Evolutionary conservation across 169 alveolate species (phyloP).

Genomic region (Prorocentrum cordatum): DNA sequence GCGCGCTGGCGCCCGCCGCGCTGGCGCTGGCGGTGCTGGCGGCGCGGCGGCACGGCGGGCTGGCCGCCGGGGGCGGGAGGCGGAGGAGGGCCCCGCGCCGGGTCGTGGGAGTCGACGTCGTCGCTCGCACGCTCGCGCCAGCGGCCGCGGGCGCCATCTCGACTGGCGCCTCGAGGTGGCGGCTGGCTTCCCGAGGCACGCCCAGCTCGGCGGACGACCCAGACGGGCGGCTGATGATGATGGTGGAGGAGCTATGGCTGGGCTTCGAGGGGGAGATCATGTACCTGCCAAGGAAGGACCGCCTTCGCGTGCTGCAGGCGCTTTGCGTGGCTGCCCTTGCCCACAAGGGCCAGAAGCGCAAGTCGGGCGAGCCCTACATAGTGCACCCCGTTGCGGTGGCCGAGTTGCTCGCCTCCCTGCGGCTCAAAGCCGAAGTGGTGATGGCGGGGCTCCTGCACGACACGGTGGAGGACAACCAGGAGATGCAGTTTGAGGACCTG

Average conservation of each 20-base stretch:
- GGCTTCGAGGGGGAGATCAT: constrained; percentile 32
- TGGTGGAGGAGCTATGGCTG: constrained; percentile 19
- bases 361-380: constrained; percentile 60
- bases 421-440: too few relatives aligned
- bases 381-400: constrained; percentile 51
- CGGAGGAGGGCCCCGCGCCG: too few relatives aligned
- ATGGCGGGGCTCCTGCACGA: too few relatives aligned
- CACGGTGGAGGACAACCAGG: constrained; percentile 39
- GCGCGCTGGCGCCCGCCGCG: too few relatives aligned
- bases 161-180: too few relatives aligned
- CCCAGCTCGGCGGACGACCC: constrained; percentile 29
- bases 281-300: constrained; percentile 35
- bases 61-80: too few relatives aligned
- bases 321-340: constrained; percentile 55
- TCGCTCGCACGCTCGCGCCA: too few relatives aligned
- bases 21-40: too few relatives aligned
- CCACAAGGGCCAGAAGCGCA: constrained; percentile 12
- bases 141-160: too few relatives aligned
- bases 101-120: too few relatives aligned
- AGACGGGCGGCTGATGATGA: constrained; percentile 6
- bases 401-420: too few relatives aligned
- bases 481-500: constrained; percentile 29
- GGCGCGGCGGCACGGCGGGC: too few relatives aligned
- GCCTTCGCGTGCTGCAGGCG: constrained; percentile 9
- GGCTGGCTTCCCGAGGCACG: constrained; percentile 28